These are phyloP conservation scores for Metschnikowia cubensis DNA, from an alignment of 805 yeast species.

Conservation along the genomic window DNA sequence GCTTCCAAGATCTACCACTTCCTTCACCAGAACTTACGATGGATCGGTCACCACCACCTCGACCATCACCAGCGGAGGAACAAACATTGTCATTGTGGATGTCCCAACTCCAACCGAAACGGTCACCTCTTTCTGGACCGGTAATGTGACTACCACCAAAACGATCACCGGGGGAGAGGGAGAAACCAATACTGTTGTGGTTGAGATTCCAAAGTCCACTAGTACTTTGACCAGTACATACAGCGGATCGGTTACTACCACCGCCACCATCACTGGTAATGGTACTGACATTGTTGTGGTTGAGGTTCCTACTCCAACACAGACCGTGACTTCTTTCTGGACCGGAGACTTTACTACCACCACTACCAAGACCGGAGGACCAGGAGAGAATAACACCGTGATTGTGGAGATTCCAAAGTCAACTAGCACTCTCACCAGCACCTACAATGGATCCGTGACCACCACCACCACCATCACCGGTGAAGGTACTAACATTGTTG, in stretches of 20 bases:
- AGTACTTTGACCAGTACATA: constrained; percentile 13
- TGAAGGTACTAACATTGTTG: constrained; percentile 3
- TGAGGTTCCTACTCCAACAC: constrained; percentile 10
- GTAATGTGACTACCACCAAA: constrained; percentile 5
- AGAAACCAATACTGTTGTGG: constrained; percentile 18
- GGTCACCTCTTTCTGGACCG: constrained; percentile 13
- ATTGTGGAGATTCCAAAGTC: constrained; percentile 9
- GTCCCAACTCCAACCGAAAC: constrained; percentile 12
- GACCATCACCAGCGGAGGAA: neutral
- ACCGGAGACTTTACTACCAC: constrained; percentile 1
- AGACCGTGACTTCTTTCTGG: constrained; percentile 7
- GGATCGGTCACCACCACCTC: constrained; percentile 9
- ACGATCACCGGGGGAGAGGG: constrained; percentile 9
- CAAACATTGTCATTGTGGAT: constrained; percentile 10
- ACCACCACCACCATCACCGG: constrained; percentile 1
- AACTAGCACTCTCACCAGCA: too few relatives aligned
- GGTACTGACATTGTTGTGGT: constrained; percentile 6
- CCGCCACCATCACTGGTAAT: neutral
- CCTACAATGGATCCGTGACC: neutral
- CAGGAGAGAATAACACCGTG: constrained; percentile 17
- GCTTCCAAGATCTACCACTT: constrained; percentile 16
- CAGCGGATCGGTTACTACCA: neutral
- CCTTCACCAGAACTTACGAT: constrained; percentile 15
- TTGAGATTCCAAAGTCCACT: constrained; percentile 7
- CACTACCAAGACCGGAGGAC: constrained; percentile 5